Base-by-base conservation (phyloP, 2,329 filamentous ascomycete species). In the Beauveria asiatica region DNA sequence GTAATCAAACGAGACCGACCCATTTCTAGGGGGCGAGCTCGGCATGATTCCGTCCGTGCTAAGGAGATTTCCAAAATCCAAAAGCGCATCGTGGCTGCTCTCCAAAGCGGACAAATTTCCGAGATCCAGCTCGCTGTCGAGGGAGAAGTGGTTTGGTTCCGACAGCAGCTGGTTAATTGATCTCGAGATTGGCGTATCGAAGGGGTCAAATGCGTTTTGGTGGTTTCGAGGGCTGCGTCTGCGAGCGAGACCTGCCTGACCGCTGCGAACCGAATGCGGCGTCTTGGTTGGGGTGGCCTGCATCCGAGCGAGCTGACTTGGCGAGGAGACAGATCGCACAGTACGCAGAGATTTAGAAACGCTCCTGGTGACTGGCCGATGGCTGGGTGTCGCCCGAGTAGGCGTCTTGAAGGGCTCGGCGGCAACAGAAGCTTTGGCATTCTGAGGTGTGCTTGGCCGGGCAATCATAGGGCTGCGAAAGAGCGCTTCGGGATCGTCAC, bases 81-180 rank as follows among this genome's bases (percentile, higher is more conserved):
- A 62, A 33, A 75, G 52, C 49, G 62, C 65, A 11, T 69, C 64
- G 4, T 68, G 72, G 58, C 73, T 70, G 59, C 70, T 70, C 45
- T 75, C 74, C 1, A 78, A 65, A n/a, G 71, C 65, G 5, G 74
- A 74, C 37, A 80, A 63, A 60, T 63, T 70, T 56, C 68, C 69
- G 30, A 81, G 68, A 60, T 81, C 78, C 11, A 82, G 65, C 45
- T 80, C 76, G 27, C 75, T 61, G 70, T 75, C 63, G 66, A 74
- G 10, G 71, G 73, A 66, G 65, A 82, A 78, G 48, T 76, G 69
- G 59, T 78, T 76, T 10, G 75, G 76, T 62, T 86, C 82, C 8
- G 81, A 85, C 21, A 89, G 76, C 62, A 90, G 76, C 65, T 87
- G 81, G 64, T 81, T 83, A 41, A 90, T 78, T 23, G 85, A 83